Conservation (phyloP, 2,329 filamentous ascomycete genomes). For the Nothopassalora personata region DNA sequence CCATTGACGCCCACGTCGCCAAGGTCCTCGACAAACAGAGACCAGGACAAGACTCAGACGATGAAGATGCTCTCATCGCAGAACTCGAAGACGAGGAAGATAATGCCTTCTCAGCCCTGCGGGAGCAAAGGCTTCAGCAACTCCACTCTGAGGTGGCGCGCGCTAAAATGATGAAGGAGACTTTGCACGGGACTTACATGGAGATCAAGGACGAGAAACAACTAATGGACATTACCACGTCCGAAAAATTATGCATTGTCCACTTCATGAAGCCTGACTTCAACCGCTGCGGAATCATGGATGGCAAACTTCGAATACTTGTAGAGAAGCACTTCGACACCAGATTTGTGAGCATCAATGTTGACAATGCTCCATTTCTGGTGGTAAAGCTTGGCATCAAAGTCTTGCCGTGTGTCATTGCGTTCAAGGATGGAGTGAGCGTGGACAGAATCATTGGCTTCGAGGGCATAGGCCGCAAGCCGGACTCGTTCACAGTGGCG, state of each 20-base stretch:
- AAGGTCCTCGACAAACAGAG: constrained; percentile 42
- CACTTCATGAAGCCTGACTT: constrained; percentile 63
- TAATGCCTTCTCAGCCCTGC: constrained; percentile 49
- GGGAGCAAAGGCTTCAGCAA: constrained; percentile 53
- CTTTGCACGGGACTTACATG: constrained; percentile 45
- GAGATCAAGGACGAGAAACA: constrained; percentile 55
- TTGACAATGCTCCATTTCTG: constrained; percentile 56
- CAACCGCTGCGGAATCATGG: constrained; percentile 57
- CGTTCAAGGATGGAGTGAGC: constrained; percentile 51
- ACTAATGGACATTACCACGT: constrained; percentile 57
- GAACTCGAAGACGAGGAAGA: constrained; percentile 53
- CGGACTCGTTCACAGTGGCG: constrained; percentile 50
- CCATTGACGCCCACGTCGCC: constrained; percentile 48
- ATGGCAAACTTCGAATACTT: constrained; percentile 51
- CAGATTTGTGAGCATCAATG: constrained; percentile 53
- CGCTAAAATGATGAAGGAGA: constrained; percentile 44
- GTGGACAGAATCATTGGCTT: constrained; percentile 56
- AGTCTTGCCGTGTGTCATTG: constrained; percentile 55
- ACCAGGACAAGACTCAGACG: constrained; percentile 45
- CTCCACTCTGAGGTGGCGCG: constrained; percentile 52
- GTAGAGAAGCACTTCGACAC: constrained; percentile 56
- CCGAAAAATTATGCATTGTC: constrained; percentile 52
- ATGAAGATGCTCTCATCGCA: constrained; percentile 57
- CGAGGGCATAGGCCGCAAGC: constrained; percentile 51
- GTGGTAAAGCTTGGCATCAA: constrained; percentile 54